These are phyloP conservation scores for Hura crepitans DNA, from an alignment of 441 rosid genomes.

Conservation along the genomic window DNA sequence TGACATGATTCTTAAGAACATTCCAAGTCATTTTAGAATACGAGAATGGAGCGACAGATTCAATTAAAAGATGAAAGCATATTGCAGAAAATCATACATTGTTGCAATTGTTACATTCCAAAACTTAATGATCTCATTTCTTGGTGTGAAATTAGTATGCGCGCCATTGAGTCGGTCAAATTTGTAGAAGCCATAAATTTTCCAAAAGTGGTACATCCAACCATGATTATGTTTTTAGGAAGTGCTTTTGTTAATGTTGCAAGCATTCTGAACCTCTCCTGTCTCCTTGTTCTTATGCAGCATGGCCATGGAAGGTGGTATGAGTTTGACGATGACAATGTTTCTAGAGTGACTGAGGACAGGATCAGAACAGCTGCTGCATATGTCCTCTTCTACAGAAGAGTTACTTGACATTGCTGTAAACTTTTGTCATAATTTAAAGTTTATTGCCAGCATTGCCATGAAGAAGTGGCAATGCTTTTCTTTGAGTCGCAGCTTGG, in stretches of 20 bases:
- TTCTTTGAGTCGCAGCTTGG: background rate
- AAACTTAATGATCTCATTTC: background rate
- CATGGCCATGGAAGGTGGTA: constrained; percentile 83
- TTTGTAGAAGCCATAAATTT: background rate
- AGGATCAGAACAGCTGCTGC: constrained; percentile 86
- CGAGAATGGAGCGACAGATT: background rate
- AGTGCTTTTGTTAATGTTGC: background rate
- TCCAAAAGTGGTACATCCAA: background rate
- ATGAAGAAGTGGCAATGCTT: background rate
- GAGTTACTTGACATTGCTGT: constrained; percentile 35
- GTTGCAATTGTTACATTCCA: background rate
- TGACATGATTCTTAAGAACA: background rate
- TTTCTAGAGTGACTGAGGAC: constrained; percentile 49
- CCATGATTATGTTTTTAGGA: no score
- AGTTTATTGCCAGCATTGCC: background rate
- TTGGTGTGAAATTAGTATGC: background rate
- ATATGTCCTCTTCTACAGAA: constrained; percentile 85
- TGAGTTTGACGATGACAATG: constrained; percentile 79
- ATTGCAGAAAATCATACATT: background rate
- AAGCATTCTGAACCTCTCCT: background rate
- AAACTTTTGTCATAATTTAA: background rate
- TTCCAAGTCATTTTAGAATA: background rate
- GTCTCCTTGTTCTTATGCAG: constrained; percentile 36
- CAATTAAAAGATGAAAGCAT: background rate
- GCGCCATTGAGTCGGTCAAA: background rate